Evolutionary conservation across 2,329 filamentous ascomycete genomes (phyloP), one percentile per base, ranked within the genome.

Genomic region (Microsporum audouinii): DNA sequence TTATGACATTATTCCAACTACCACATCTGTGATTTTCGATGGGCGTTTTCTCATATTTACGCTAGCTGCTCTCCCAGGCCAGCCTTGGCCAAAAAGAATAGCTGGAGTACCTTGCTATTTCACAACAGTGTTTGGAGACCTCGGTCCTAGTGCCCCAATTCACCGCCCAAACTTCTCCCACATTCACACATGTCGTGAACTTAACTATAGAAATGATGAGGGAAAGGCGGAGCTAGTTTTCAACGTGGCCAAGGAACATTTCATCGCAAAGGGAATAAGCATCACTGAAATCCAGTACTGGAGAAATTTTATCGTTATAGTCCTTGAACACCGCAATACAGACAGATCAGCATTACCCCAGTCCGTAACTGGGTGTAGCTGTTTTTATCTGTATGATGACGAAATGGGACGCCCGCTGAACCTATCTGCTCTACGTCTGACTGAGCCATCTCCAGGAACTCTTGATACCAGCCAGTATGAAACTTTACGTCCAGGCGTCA

Each of bases 1-100:
- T 23, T 17, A 27, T 14, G 41, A 6, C 12, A 41, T 58, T 12
- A 58, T 60, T 58, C 59, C 61, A 4, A 36, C 23, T 17, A 53
- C 55, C n/a, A 14, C 29, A 2, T n/a, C 7, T 12, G 47, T 62
- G 12, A n/a, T 31, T 3, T 34, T 60, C 29, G 61, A 60, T 45
- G 27, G 33, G 7, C 41, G 36, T 27, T 60, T 62, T 57, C 41
- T 60, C 3, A 8, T 14, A 3, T 60, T 34, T 39, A n/a, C 29
- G 1, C 33, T 47, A 38, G 31, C 14, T 33, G 23, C 36, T 27
- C 58, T 41, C n/a, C 61, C 8, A 34, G 39, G 23, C 31, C 38
- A 33, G 3, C 61, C 58, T 31, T 70, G 68, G 43, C 67, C 68
- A 17, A 67, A 64, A 45, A 70, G 66, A 33, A 67, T 69, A 4